These are phyloP conservation scores for Azolla pinnata DNA, from an alignment of 75 land plant genomes.

Conservation along the genomic window DNA sequence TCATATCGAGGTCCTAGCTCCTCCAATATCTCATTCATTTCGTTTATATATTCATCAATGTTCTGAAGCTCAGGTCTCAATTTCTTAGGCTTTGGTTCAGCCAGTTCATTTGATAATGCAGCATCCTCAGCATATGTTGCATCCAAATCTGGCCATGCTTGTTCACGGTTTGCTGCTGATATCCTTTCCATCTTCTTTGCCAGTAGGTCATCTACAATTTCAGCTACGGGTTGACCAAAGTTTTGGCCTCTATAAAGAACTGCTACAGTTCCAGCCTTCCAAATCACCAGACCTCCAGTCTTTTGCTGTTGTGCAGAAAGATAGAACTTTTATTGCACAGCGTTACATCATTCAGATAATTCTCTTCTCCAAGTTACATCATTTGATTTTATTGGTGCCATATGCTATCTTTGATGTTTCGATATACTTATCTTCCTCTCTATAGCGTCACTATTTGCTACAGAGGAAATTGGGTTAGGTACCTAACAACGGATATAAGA, in stretches of 20 bases:
- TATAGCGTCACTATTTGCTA: too few species aligned
- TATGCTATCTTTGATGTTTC: too few species aligned
- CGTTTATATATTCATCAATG: conserved; percentile 12
- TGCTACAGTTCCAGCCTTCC: conserved; percentile 57
- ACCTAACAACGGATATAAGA: too few species aligned
- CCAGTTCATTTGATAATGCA: background rate
- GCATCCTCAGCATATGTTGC: too few species aligned
- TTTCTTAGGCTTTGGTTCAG: background rate
- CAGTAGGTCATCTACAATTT: conserved; percentile 1
- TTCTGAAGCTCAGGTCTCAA: background rate
- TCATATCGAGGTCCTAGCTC: conserved; percentile 51
- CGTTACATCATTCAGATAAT: too few species aligned
- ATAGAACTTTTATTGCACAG: background rate
- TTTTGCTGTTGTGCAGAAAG: conserved; percentile 31
- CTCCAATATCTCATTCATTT: conserved; percentile 41
- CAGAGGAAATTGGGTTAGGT: too few species aligned
- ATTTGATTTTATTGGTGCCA: too few species aligned
- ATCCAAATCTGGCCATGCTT: too few species aligned
- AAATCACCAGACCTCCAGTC: conserved; percentile 64
- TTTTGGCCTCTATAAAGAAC: conserved; percentile 55
- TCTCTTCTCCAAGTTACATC: too few species aligned
- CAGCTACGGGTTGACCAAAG: conserved; percentile 15
- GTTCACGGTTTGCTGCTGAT: too few species aligned
- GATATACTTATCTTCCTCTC: too few species aligned
- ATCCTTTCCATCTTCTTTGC: too few species aligned